phyloP scores from a whole-genome alignment of 2,329 filamentous ascomycete species.

The Dothiorella sarmentorum region DNA sequence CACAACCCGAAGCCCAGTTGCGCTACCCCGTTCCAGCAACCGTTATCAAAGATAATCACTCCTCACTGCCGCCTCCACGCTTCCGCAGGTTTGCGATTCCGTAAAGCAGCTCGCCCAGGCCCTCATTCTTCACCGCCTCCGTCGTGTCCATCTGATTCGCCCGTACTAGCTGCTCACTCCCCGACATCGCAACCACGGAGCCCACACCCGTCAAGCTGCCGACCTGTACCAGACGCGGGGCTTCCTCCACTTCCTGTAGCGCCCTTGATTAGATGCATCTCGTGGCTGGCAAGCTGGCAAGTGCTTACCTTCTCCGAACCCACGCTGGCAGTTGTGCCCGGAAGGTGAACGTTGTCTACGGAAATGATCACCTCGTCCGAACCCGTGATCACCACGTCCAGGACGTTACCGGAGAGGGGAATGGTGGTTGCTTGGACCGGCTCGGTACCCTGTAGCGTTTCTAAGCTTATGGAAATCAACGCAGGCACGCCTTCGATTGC shows the following conservation, averaged over 20 bases:
- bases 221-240: neutral
- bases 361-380: slow-evolving; percentile 42
- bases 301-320: slow-evolving; percentile 30
- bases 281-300: slow-evolving; percentile 8
- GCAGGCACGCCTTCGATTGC: slow-evolving; percentile 51
- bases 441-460: slow-evolving; percentile 48
- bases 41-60: slow-evolving; percentile 20
- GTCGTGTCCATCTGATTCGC: slow-evolving; percentile 24
- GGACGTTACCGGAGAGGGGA: slow-evolving; percentile 61
- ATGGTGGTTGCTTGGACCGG: slow-evolving; percentile 34
- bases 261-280: slow-evolving; percentile 11
- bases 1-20: neutral
- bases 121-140: slow-evolving; percentile 19
- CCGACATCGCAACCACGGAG: neutral
- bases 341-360: slow-evolving; percentile 52
- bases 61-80: slow-evolving; percentile 40
- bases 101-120: slow-evolving; percentile 42
- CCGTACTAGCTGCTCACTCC: slow-evolving; percentile 17
- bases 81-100: slow-evolving; percentile 49
- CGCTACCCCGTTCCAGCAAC: slow-evolving; percentile 8
- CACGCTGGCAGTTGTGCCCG: slow-evolving; percentile 47
- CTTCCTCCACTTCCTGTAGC: neutral
- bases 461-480: slow-evolving; percentile 60
- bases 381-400: slow-evolving; percentile 52
- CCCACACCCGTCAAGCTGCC: neutral